These are phyloP conservation scores for Aspergillus tanneri DNA, from an alignment of 2,329 filamentous ascomycete genomes.

Conservation along the genomic window DNA sequence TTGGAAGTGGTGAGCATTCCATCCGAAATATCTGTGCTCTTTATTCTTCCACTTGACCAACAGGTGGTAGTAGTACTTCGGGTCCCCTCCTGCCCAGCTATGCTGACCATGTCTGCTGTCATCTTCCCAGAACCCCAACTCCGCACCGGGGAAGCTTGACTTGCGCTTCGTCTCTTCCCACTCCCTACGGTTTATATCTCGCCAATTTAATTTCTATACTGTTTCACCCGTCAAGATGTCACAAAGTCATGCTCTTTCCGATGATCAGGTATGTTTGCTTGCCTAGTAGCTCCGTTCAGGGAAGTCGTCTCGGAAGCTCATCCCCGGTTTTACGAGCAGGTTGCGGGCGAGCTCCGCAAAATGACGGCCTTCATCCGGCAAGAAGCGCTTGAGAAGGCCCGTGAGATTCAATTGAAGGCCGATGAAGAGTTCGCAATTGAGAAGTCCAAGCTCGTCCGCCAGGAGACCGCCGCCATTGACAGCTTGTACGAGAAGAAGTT, in stretches of 20 bases:
- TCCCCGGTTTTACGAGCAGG: constrained; percentile 60
- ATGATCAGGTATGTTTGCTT: constrained; percentile 74
- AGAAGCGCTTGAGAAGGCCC: constrained; percentile 94
- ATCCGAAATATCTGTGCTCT: not conserved
- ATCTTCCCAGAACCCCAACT: constrained; percentile 13
- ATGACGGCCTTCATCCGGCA: constrained; percentile 99
- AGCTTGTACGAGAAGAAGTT: constrained; percentile 95
- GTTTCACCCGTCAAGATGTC: constrained; percentile 67
- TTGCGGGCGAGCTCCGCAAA: constrained; percentile 97
- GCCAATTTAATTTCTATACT: constrained; percentile 8
- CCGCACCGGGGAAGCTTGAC: constrained; percentile 21
- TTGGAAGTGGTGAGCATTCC: constrained; percentile 2
- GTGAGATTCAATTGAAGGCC: constrained; percentile 96
- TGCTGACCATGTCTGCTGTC: constrained; percentile 18
- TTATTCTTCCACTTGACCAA: not conserved
- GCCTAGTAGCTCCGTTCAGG: not conserved
- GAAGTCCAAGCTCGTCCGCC: constrained; percentile 96
- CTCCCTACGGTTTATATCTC: constrained; percentile 11
- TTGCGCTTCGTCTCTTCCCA: constrained; percentile 13
- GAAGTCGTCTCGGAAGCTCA: too few species aligned
- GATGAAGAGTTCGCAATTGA: constrained; percentile 99
- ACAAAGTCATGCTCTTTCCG: constrained; percentile 89
- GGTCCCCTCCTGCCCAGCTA: not conserved
- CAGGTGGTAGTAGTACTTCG: not conserved
- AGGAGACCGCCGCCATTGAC: constrained; percentile 93